Percentiles rank a stretch among this genome's conserved stretches.
Conservation (phyloP, 768 basidiomycete genomes). For the Chalciporus pseudorubinellus region DNA sequence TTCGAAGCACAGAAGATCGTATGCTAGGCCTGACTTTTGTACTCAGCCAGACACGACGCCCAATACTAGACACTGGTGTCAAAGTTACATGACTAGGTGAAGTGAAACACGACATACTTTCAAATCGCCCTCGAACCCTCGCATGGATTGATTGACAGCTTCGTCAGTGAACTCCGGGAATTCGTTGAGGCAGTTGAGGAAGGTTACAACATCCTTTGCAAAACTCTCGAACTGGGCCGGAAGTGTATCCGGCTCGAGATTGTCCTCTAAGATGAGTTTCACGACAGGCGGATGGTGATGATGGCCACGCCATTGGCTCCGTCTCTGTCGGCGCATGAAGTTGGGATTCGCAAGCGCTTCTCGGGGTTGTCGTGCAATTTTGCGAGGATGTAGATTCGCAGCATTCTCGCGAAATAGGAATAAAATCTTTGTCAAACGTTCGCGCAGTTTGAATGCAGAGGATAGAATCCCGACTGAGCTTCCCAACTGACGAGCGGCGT, state of each 20-base stretch:
- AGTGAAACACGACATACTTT: conserved; percentile 33
- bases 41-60: conserved; percentile 49
- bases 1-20: background rate
- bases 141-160: conserved; percentile 48
- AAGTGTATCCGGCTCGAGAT: conserved; percentile 48
- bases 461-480: conserved; percentile 57
- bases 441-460: conserved; percentile 50
- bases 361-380: conserved; percentile 38
- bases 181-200: conserved; percentile 52
- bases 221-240: conserved; percentile 45
- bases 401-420: conserved; percentile 55
- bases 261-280: conserved; percentile 37
- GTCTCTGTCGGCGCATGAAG: conserved; percentile 32
- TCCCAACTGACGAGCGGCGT: conserved; percentile 54
- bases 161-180: conserved; percentile 58
- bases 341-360: conserved; percentile 39
- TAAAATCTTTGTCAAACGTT: conserved; percentile 49
- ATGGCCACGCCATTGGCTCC: conserved; percentile 32
- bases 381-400: conserved; percentile 54
- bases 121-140: conserved; percentile 49
- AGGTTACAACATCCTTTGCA: conserved; percentile 49
- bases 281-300: conserved; percentile 35
- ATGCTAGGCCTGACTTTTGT: conserved; percentile 38
- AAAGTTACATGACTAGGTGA: conserved; percentile 4
- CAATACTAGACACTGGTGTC: conserved; percentile 41